A percentile compares a stretch with the other conserved stretches of the same genome.
Evolutionary conservation across 352 stramenopile genomes (phyloP).

Genomic region (Phytophthora parvispora): DNA sequence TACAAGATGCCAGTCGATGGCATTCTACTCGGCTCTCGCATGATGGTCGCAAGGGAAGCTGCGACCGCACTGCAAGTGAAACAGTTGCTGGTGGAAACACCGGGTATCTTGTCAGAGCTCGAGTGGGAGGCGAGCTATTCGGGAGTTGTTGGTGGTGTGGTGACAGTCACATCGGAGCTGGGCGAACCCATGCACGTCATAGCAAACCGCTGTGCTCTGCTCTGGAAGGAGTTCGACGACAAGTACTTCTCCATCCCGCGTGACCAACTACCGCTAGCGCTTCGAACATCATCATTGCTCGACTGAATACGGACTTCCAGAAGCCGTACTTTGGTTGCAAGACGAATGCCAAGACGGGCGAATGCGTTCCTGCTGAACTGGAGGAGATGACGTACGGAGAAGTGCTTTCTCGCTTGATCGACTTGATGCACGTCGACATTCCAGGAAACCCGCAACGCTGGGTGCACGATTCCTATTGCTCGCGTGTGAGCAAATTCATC

Average conservation of each 20-base stretch:
- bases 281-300: slow-evolving; percentile 80
- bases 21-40: slow-evolving; percentile 85
- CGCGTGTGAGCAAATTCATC: slow-evolving; percentile 84
- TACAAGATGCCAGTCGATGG: slow-evolving; percentile 85
- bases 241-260: slow-evolving; percentile 88
- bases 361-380: slow-evolving; percentile 59
- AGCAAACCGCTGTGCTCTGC: slow-evolving; percentile 74
- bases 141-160: slow-evolving; percentile 67
- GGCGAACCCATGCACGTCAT: slow-evolving; percentile 91
- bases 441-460: slow-evolving; percentile 68
- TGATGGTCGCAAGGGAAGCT: slow-evolving; percentile 92
- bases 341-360: slow-evolving; percentile 43
- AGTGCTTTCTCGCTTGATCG: slow-evolving; percentile 80
- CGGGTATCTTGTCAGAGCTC: slow-evolving; percentile 75
- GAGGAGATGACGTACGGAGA: slow-evolving; percentile 91
- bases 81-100: slow-evolving; percentile 83
- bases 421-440: slow-evolving; percentile 80
- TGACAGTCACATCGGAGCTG: slow-evolving; percentile 88
- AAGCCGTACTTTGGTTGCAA: slow-evolving; percentile 91
- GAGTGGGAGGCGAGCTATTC: slow-evolving; percentile 89
- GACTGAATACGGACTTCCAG: slow-evolving; percentile 90
- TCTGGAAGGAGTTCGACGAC: slow-evolving; percentile 89
- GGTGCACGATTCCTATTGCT: slow-evolving; percentile 77
- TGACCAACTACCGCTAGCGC: slow-evolving; percentile 73
- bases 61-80: slow-evolving; percentile 87